These are phyloP conservation scores for Nothophoma quercina DNA, from an alignment of 2,329 filamentous ascomycete genomes.

Conservation along the genomic window DNA sequence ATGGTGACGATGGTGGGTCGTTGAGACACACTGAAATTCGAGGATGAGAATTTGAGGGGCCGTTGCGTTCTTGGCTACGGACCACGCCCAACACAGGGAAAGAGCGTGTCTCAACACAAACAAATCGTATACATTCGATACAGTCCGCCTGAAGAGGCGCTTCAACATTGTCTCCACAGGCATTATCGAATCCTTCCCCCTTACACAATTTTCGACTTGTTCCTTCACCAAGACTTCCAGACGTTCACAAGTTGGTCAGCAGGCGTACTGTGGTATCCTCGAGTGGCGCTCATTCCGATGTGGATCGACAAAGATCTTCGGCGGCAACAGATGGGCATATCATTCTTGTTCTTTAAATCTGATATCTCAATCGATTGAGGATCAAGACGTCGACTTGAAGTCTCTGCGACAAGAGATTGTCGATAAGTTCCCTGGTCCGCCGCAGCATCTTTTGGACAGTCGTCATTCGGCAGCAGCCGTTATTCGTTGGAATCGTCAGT, in stretches of 20 bases:
- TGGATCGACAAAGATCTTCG: background rate
- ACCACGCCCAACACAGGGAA: conserved; percentile 7
- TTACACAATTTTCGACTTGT: background rate
- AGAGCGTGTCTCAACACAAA: conserved; percentile 18
- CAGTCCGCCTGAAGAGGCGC: conserved; percentile 13
- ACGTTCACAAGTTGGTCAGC: no score
- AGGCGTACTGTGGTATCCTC: background rate
- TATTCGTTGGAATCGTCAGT: no score
- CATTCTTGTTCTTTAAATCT: background rate
- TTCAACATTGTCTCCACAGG: conserved; percentile 4
- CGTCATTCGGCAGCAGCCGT: no score
- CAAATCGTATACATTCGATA: conserved; percentile 4
- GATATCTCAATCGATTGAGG: background rate
- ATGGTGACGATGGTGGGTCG: conserved; percentile 13
- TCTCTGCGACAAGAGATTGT: background rate
- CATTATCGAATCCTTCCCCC: conserved; percentile 6
- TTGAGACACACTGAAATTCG: conserved; percentile 5
- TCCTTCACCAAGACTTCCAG: background rate
- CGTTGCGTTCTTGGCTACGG: conserved; percentile 10
- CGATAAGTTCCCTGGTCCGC: no score
- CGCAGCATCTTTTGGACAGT: no score
- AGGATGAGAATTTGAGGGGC: conserved; percentile 5
- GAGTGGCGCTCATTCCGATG: background rate
- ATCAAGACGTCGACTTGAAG: background rate
- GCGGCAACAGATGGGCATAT: background rate